Evolutionary conservation across 169 alveolate species (phyloP).

Genomic region (Besnoitia besnoiti): DNA sequence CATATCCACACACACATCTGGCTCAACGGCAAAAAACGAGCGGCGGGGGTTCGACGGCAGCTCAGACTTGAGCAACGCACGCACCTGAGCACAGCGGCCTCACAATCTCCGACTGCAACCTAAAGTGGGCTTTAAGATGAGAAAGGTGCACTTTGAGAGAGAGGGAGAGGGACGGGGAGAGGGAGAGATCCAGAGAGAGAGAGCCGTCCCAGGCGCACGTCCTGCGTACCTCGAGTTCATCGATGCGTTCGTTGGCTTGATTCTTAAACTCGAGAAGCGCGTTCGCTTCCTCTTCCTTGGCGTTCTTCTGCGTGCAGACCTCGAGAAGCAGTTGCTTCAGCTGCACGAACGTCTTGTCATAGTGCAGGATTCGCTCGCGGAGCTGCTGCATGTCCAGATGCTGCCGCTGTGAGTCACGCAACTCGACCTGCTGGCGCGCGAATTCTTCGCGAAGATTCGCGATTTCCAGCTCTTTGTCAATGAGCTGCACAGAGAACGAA

Average conservation of each 20-base stretch:
- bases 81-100: too few species aligned
- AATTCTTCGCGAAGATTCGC: background rate
- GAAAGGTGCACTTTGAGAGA: too few species aligned
- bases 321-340: conserved; percentile 26
- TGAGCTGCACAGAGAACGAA: background rate
- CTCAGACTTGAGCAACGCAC: too few species aligned
- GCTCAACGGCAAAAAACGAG: too few species aligned
- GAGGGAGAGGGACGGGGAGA: background rate
- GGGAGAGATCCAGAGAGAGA: background rate
- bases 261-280: background rate
- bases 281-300: background rate
- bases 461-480: conserved; percentile 8
- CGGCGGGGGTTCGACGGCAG: too few species aligned
- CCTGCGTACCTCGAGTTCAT: background rate
- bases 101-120: too few species aligned
- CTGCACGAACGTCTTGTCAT: conserved; percentile 31
- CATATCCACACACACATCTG: too few species aligned
- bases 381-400: conserved; percentile 6
- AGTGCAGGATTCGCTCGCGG: background rate
- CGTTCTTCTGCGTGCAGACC: background rate
- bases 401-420: conserved; percentile 10
- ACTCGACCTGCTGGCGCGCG: conserved; percentile 21
- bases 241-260: background rate
- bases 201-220: background rate
- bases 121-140: too few species aligned